phyloP scores from a whole-genome alignment of 805 yeast species.

The Pichia rugopelliculosa region DNA sequence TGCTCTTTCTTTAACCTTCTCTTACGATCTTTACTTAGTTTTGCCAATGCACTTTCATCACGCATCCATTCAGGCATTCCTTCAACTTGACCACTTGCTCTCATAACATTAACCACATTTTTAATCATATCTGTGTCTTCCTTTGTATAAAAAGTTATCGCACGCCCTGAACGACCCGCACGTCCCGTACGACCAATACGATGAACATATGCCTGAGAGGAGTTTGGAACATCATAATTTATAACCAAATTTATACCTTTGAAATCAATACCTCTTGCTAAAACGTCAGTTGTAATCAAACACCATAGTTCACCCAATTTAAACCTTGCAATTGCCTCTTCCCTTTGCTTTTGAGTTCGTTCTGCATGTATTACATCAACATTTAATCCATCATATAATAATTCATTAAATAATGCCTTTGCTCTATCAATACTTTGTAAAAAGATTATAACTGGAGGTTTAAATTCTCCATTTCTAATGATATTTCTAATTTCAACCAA shows the following conservation, averaged over 20 bases:
- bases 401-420: conserved; percentile 88
- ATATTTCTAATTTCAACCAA: conserved; percentile 83
- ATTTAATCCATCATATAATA: conserved; percentile 82
- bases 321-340: conserved; percentile 74
- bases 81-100: conserved; percentile 68
- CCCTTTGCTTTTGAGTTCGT: conserved; percentile 82
- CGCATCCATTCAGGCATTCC: conserved; percentile 79
- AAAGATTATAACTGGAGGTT: conserved; percentile 89
- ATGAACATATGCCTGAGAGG: conserved; percentile 92
- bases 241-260: conserved; percentile 91
- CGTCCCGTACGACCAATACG: conserved; percentile 99
- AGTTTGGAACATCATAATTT: conserved; percentile 92
- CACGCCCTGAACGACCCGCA: conserved; percentile 80
- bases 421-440: conserved; percentile 90
- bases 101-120: conserved; percentile 90
- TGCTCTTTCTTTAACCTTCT: conserved; percentile 49
- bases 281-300: conserved; percentile 89
- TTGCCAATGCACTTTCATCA: conserved; percentile 43
- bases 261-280: conserved; percentile 95
- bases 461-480: conserved; percentile 74
- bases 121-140: conserved; percentile 72
- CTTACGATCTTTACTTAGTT: conserved; percentile 58
- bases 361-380: conserved; percentile 97
- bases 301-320: conserved; percentile 93
- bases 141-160: conserved; percentile 88